Percentiles rank a stretch among this genome's conserved stretches.
Evolutionary conservation across 179 eudicot species (phyloP).

Genomic region (Spergularia azorica): DNA sequence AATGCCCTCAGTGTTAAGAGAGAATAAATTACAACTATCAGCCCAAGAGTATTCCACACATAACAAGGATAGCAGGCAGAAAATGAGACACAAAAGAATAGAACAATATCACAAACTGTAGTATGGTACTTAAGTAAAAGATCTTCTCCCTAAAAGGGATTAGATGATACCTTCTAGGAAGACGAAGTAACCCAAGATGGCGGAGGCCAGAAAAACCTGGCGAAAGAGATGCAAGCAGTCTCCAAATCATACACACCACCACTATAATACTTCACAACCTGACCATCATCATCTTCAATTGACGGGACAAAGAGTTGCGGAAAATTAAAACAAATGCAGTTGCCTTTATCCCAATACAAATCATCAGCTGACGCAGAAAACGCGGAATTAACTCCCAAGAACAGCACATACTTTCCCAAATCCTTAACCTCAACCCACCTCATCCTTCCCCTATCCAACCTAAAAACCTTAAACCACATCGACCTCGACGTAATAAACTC

Average conservation of each 20-base stretch:
- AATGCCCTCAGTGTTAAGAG: neutral
- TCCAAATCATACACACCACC: conserved; percentile 70
- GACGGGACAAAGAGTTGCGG: conserved; percentile 34
- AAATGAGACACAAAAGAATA: neutral
- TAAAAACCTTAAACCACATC: conserved; percentile 61
- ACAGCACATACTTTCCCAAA: conserved; percentile 63
- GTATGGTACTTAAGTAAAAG: conserved; percentile 1
- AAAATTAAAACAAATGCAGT: conserved; percentile 61
- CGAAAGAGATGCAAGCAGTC: conserved; percentile 38
- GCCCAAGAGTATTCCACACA: neutral
- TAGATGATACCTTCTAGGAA: conserved; percentile 28
- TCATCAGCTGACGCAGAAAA: conserved; percentile 64
- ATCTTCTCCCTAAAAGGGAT: neutral
- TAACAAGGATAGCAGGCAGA: neutral
- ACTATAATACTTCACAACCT: conserved; percentile 43
- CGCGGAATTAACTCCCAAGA: conserved; percentile 60
- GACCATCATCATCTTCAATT: conserved; percentile 46
- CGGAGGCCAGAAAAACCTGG: conserved; percentile 82
- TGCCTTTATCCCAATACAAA: conserved; percentile 51
- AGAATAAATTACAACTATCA: neutral
- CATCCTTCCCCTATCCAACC: conserved; percentile 43
- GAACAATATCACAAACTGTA: neutral
- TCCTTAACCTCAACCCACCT: conserved; percentile 60
- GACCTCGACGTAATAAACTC: conserved; percentile 48
- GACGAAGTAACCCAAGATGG: conserved; percentile 60